Evolutionary conservation across 2,329 filamentous ascomycete genomes (phyloP).

Genomic region (Colletotrichum lindemuthianum): DNA sequence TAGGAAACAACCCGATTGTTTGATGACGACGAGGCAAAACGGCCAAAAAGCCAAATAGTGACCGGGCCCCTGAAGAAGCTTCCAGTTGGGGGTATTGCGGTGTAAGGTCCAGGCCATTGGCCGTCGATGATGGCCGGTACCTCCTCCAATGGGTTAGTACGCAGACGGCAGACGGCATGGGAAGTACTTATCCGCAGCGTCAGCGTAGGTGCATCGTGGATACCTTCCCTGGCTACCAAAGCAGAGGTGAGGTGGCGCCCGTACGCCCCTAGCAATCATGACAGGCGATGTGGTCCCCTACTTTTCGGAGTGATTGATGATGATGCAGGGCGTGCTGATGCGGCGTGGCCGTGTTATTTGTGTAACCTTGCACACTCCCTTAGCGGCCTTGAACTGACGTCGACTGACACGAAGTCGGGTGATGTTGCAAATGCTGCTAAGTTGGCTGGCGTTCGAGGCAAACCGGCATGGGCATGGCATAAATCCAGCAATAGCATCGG

Average conservation of each 20-base stretch:
- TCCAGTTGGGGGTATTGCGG: too few relatives aligned
- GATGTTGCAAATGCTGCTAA: not conserved
- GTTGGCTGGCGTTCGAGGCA: slow-evolving; percentile 3
- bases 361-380: too few relatives aligned
- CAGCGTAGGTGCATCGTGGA: too few relatives aligned
- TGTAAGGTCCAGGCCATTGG: too few relatives aligned
- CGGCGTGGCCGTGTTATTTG: not conserved
- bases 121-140: too few relatives aligned
- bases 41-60: slow-evolving; percentile 32
- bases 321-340: slow-evolving; percentile 24
- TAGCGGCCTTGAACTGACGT: too few relatives aligned
- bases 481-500: slow-evolving; percentile 13
- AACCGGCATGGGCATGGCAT: slow-evolving; percentile 5
- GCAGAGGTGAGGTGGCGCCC: not conserved
- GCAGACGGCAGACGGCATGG: too few relatives aligned
- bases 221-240: too few relatives aligned
- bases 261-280: slow-evolving; percentile 9
- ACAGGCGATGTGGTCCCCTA: slow-evolving; percentile 18
- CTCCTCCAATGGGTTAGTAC: too few relatives aligned
- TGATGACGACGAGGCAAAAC: slow-evolving; percentile 36
- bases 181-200: too few relatives aligned
- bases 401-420: too few relatives aligned
- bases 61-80: not conserved
- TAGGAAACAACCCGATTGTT: slow-evolving; percentile 36
- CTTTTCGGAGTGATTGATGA: slow-evolving; percentile 10